phyloP scores from a whole-genome alignment of 2,329 filamentous ascomycete species.

The Ophiostoma angusticollis region DNA sequence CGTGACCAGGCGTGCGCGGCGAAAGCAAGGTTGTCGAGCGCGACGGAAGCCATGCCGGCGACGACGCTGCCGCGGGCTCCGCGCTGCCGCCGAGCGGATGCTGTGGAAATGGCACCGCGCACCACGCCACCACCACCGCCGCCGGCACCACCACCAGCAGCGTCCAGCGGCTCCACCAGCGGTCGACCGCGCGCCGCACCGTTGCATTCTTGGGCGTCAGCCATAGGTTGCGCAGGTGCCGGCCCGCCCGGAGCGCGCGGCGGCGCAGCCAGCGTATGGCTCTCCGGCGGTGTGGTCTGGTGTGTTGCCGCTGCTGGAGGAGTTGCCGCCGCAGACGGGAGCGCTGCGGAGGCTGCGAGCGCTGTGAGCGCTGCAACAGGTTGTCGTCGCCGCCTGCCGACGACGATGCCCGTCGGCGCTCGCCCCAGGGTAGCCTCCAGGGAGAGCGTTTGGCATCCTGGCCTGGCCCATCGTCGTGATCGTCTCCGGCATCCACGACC shows the following conservation, averaged over 20 bases:
- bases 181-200: constrained; percentile 44
- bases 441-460: background rate
- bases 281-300: background rate
- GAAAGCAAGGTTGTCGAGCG: too few relatives aligned
- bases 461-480: constrained; percentile 16
- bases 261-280: constrained; percentile 14
- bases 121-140: constrained; percentile 48
- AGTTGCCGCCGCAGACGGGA: constrained; percentile 3
- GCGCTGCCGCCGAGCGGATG: constrained; percentile 38
- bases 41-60: constrained; percentile 14
- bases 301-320: background rate
- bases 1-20: constrained; percentile 45
- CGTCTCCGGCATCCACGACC: constrained; percentile 21
- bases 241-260: constrained; percentile 18
- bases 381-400: background rate
- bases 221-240: constrained; percentile 40
- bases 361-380: too few relatives aligned
- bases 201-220: constrained; percentile 45
- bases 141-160: constrained; percentile 50
- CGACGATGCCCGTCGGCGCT: background rate
- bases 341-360: too few relatives aligned
- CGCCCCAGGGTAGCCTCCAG: background rate
- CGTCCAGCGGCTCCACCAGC: constrained; percentile 51
- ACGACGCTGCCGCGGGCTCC: constrained; percentile 17
- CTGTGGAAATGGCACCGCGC: constrained; percentile 51